These are phyloP conservation scores for Alectoria sarmentosa DNA, from an alignment of 495 filamentous ascomycete species.

Conservation along the genomic window DNA sequence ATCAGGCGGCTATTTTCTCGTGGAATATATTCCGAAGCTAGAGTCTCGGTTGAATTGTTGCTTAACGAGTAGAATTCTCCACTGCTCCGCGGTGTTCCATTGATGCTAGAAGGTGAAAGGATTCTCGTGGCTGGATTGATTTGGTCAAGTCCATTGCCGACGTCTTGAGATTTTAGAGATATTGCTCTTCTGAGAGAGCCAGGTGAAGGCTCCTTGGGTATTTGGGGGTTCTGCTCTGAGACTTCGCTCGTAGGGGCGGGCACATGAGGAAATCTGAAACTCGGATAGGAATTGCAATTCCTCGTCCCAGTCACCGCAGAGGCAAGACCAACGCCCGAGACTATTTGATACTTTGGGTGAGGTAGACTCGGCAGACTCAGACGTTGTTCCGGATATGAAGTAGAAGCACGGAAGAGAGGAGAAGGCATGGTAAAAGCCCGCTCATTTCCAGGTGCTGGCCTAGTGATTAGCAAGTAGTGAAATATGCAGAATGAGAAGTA, in stretches of 20 bases:
- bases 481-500: neutral
- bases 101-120: conserved; percentile 62
- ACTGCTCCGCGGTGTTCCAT: conserved; percentile 72
- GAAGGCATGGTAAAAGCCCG: conserved; percentile 22
- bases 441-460: conserved; percentile 17
- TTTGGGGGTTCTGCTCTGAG: conserved; percentile 26
- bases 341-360: conserved; percentile 31
- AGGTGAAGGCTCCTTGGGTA: conserved; percentile 33
- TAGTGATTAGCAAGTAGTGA: conserved; percentile 1
- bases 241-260: conserved; percentile 30
- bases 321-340: conserved; percentile 17
- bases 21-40: conserved; percentile 82
- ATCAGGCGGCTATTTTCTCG: conserved; percentile 49
- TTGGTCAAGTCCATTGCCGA: conserved; percentile 36
- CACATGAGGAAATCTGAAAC: conserved; percentile 60
- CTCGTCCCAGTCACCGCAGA: conserved; percentile 31
- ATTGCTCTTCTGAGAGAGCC: conserved; percentile 8
- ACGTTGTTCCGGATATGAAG: conserved; percentile 14
- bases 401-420: conserved; percentile 14
- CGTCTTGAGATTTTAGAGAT: conserved; percentile 8
- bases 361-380: conserved; percentile 6
- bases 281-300: conserved; percentile 42
- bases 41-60: conserved; percentile 87
- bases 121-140: conserved; percentile 59
- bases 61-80: conserved; percentile 91